Evolutionary conservation across 352 stramenopile species (phyloP), one percentile per base, ranked within the genome.

Genomic region (Globisporangium heterothallicum): DNA sequence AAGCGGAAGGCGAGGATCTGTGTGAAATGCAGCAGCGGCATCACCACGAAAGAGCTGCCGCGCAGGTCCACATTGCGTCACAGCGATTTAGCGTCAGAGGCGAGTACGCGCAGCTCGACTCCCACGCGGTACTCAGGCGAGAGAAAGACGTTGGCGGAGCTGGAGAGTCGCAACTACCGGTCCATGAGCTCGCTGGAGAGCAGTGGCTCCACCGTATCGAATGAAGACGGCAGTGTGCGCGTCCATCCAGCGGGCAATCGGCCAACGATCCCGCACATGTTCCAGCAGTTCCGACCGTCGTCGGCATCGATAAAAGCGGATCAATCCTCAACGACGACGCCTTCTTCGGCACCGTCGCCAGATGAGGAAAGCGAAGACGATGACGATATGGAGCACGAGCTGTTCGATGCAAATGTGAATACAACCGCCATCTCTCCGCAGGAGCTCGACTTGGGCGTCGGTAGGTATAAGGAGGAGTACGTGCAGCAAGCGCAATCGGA

Each of bases 1-100:
- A 86, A 86, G 58, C 72, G 74, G 34, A 92, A 92, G 52, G 77
- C 78, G 9, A 61, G 79, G 21, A 88, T 92, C 38, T 92, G 82
- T 44, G 61, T 86, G 42, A 78, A 86, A 49, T 92, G 82, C 58
- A 91, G 74, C 57, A 84, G 65, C 53, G 76, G 68, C 19, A 72
- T 85, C 53, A 62, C 80, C 47, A 72, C 55, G 0, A 63, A 65
- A 42, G 74, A 89, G 42, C 53, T 86, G 26, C 75, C 78, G 22
- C 73, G 78, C 9, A 67, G 75, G 4, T 66, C 66, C 12, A 74
- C 63, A 13, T 56, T 70, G 18, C 59, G 66, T 0, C 60, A 59
- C 32, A 78, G 70, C 32, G 56, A 70, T 41, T 49, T 64, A 48
- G 36, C 56, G 19, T 56, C 47, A 6, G 55, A 51, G 14, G 49